Conservation (phyloP, 371 early-diverging fungal species). For the Zychaea mexicana region DNA sequence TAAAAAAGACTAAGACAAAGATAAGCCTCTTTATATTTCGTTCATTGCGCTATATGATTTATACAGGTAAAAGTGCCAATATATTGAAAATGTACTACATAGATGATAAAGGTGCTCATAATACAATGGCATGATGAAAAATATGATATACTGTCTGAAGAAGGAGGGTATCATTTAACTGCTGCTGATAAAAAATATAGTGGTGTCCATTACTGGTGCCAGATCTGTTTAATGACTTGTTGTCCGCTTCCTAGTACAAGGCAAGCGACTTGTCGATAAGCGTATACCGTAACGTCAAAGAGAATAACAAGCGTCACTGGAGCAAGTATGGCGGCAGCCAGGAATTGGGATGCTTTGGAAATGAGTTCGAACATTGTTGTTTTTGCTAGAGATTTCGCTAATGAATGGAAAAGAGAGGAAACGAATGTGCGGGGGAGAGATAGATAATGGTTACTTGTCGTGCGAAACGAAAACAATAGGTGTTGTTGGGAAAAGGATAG, state of each 20-base stretch:
- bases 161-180: too few species aligned
- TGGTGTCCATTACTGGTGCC: neutral
- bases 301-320: constrained; percentile 12
- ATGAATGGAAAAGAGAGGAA: neutral
- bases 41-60: neutral
- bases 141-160: neutral
- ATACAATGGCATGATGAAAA: neutral
- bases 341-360: constrained; percentile 2
- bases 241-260: neutral
- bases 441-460: neutral
- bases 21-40: too few species aligned
- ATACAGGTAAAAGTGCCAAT: neutral
- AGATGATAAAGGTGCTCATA: neutral
- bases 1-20: too few species aligned
- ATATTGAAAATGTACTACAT: neutral
- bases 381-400: neutral
- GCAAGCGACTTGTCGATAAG: constrained; percentile 7
- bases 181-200: neutral
- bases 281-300: constrained; percentile 14
- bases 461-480: neutral
- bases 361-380: constrained; percentile 6
- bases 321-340: constrained; percentile 12
- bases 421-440: neutral
- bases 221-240: neutral
- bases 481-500: too few species aligned